A percentile compares a stretch with the other conserved stretches of the same genome.
Conservation (phyloP, 1,139 yeast genomes). For the Yamadazyma epiphylla region DNA sequence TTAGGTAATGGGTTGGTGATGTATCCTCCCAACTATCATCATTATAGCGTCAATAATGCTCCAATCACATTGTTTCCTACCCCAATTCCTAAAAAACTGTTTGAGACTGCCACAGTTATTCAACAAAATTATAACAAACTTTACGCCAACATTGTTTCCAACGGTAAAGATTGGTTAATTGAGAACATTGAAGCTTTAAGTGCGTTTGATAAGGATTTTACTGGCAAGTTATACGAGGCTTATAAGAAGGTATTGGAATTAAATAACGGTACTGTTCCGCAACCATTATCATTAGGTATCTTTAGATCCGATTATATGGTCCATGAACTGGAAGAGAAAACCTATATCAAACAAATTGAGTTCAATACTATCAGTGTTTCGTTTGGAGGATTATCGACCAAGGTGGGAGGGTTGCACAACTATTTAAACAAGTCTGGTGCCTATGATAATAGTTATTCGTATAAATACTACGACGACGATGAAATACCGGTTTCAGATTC, state of each 20-base stretch:
- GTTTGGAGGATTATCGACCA: conserved; percentile 84
- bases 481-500: conserved; percentile 70
- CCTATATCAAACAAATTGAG: conserved; percentile 81
- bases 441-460: conserved; percentile 39
- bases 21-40: conserved; percentile 58
- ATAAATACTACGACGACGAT: conserved; percentile 39
- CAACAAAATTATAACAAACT: conserved; percentile 69
- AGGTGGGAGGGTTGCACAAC: conserved; percentile 72
- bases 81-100: conserved; percentile 70
- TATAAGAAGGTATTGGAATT: conserved; percentile 44
- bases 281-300: conserved; percentile 73
- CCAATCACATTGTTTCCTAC: conserved; percentile 92
- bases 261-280: conserved; percentile 47
- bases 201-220: conserved; percentile 66
- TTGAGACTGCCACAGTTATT: conserved; percentile 62
- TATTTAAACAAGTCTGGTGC: conserved; percentile 56
- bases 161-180: conserved; percentile 56
- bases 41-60: conserved; percentile 56
- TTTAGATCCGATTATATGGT: conserved; percentile 91
- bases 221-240: conserved; percentile 69
- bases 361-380: conserved; percentile 95
- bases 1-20: conserved; percentile 74
- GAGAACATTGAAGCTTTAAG: conserved; percentile 53
- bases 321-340: conserved; percentile 38
- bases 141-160: conserved; percentile 62